Conservation (phyloP, 176 grass and related monocot species). For the Dactylis glomerata region DNA sequence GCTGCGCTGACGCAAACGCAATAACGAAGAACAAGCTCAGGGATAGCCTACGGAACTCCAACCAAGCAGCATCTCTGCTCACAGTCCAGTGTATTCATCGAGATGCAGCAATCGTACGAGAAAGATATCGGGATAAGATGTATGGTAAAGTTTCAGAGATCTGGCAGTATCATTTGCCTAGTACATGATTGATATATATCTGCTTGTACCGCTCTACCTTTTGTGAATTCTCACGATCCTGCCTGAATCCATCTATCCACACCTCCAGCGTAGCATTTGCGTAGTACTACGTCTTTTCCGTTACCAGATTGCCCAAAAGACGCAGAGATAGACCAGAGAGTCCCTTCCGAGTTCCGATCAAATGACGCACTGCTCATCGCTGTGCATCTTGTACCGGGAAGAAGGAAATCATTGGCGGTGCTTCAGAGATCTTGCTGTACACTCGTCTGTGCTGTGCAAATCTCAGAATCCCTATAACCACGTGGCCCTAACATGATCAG, state of each 20-base stretch:
- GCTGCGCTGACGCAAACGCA: neutral
- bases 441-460: neutral
- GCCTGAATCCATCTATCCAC: neutral
- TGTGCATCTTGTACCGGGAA: neutral
- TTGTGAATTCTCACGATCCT: neutral
- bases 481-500: neutral
- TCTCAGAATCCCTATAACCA: neutral
- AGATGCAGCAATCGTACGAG: neutral
- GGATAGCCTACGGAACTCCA: neutral
- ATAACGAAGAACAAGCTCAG: neutral
- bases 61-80: neutral
- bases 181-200: neutral
- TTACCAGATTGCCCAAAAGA: neutral
- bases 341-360: neutral
- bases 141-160: neutral
- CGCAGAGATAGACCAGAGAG: neutral
- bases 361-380: neutral
- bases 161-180: neutral
- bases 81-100: neutral
- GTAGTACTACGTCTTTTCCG: conserved; percentile 2
- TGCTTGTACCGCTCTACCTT: neutral
- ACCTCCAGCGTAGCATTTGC: conserved; percentile 3
- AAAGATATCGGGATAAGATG: neutral
- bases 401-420: neutral
- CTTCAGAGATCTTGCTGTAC: conserved; percentile 6